phyloP scores from a whole-genome alignment of 2,329 filamentous ascomycete genomes.

The Aspergillus aculeatus region DNA sequence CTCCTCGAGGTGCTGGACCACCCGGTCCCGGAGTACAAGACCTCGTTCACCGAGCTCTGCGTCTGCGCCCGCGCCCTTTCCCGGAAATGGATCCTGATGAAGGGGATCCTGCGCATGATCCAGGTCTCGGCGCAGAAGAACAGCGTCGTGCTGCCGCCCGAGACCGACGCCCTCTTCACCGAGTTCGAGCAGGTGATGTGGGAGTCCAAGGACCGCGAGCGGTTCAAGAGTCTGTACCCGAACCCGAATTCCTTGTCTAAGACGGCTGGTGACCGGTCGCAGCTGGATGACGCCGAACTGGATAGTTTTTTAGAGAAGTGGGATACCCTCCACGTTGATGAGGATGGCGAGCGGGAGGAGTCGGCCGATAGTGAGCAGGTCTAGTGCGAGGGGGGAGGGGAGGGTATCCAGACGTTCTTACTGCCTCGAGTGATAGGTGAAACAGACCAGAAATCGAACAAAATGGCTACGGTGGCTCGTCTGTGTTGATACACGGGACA shows the following conservation, averaged over 20 bases:
- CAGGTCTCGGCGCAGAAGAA: slow-evolving; percentile 20
- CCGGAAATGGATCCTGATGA: slow-evolving; percentile 20
- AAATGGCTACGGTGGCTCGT: too few relatives aligned
- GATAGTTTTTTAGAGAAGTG: slow-evolving; percentile 20
- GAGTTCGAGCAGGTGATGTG: slow-evolving; percentile 21
- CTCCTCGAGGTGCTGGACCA: slow-evolving; percentile 20
- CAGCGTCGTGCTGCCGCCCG: slow-evolving; percentile 14
- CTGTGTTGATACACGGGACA: too few relatives aligned
- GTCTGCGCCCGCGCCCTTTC: slow-evolving; percentile 14
- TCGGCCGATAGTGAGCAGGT: neutral
- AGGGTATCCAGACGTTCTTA: too few relatives aligned
- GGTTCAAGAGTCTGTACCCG: slow-evolving; percentile 22
- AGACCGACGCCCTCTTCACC: slow-evolving; percentile 16
- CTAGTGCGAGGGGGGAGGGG: too few relatives aligned
- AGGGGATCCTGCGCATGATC: slow-evolving; percentile 23
- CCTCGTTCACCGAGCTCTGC: slow-evolving; percentile 20
- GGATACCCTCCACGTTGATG: slow-evolving; percentile 8
- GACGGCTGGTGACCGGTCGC: slow-evolving; percentile 1
- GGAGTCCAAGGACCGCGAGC: slow-evolving; percentile 13
- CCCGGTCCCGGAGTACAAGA: slow-evolving; percentile 7
- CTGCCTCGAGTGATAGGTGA: too few relatives aligned
- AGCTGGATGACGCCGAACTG: slow-evolving; percentile 16
- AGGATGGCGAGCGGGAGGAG: neutral
- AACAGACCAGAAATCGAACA: too few relatives aligned
- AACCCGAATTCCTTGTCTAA: neutral